Conservation (phyloP, 345 rosid genomes). For the Brassica juncea region DNA sequence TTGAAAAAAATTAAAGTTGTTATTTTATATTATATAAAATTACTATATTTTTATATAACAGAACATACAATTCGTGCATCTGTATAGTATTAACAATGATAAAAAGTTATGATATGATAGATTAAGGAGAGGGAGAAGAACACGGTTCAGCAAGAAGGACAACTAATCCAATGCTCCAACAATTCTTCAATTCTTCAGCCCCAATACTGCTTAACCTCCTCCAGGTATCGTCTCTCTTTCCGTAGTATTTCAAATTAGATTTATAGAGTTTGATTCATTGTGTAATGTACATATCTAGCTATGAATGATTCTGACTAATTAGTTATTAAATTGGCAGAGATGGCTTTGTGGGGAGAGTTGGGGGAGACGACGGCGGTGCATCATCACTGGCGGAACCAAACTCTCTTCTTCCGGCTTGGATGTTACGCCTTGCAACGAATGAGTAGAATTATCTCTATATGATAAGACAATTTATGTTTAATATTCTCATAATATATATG, state of each 20-base stretch:
- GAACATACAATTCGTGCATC: not conserved
- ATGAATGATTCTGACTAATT: not conserved
- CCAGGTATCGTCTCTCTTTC: slow-evolving; percentile 47
- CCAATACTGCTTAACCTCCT: slow-evolving; percentile 43
- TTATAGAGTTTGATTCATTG: not conserved
- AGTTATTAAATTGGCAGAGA: slow-evolving; percentile 25
- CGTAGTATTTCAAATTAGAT: not conserved
- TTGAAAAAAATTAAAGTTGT: not conserved
- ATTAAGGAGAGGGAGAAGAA: slow-evolving; percentile 75
- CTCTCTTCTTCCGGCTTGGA: slow-evolving; percentile 42
- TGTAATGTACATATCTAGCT: not conserved
- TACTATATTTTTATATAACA: not conserved
- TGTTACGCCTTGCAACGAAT: slow-evolving; percentile 30
- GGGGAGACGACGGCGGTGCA: slow-evolving; percentile 18
- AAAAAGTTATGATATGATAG: slow-evolving; percentile 40
- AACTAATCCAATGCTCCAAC: slow-evolving; percentile 41
- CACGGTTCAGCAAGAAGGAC: slow-evolving; percentile 42
- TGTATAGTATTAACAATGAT: not conserved
- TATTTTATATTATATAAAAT: not conserved
- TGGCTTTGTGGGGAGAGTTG: slow-evolving; percentile 31
- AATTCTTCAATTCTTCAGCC: slow-evolving; percentile 45
- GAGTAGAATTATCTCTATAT: slow-evolving; percentile 30
- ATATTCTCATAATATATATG: slow-evolving; percentile 10
- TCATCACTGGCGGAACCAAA: slow-evolving; percentile 29
- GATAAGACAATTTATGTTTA: slow-evolving; percentile 14